Percentiles rank a stretch among this genome's conserved stretches.
These are phyloP conservation scores for Pichia sp. DNA, from an alignment of 1,139 yeast species.

Conservation along the genomic window DNA sequence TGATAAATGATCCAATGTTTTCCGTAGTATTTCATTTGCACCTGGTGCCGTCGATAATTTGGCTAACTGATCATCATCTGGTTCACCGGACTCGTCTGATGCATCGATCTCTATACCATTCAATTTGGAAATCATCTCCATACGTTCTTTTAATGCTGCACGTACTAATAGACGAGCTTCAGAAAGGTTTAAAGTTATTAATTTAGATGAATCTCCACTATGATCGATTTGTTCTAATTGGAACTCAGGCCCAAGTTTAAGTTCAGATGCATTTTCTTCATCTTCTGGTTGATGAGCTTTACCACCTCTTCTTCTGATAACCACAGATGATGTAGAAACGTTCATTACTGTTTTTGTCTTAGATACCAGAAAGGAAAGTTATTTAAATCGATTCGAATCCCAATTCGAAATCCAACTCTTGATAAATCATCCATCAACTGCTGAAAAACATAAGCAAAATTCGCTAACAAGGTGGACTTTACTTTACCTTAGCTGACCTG, in stretches of 20 bases:
- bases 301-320: constrained; percentile 69
- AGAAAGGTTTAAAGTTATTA: constrained; percentile 78
- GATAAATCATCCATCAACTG: no score
- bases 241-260: constrained; percentile 90
- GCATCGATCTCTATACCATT: constrained; percentile 28
- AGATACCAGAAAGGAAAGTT: no score
- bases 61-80: constrained; percentile 54
- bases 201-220: constrained; percentile 65
- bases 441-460: no score
- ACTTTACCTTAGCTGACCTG: no score
- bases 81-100: constrained; percentile 41
- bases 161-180: constrained; percentile 87
- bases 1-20: constrained; percentile 81
- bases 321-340: constrained; percentile 82
- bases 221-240: constrained; percentile 74
- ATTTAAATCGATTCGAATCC: no score
- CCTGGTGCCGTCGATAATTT: constrained; percentile 59
- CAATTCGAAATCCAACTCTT: no score
- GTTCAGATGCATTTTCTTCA: constrained; percentile 83
- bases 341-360: constrained; percentile 33
- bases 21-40: constrained; percentile 68
- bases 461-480: no score
- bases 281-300: constrained; percentile 56
- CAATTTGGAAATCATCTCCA: constrained; percentile 34
- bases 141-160: constrained; percentile 79